Base-by-base conservation (phyloP, 345 rosid species). In the Pistacia atlantica region DNA sequence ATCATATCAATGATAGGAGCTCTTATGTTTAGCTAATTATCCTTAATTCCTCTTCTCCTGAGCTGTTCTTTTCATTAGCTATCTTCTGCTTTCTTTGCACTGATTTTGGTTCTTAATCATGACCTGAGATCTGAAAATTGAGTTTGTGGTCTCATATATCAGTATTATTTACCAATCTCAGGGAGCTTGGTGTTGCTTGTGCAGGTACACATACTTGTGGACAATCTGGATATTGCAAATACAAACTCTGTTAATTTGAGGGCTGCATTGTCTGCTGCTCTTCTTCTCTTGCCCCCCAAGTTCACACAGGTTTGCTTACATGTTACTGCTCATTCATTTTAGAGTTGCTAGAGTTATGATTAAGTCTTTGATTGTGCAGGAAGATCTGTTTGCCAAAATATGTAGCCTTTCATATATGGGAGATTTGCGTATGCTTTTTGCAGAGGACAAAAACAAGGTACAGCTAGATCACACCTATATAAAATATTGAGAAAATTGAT, bases 381-480 rank as follows among this genome's bases (percentile, higher is more conserved):
- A 90, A 85, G 97, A 90, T 80, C 83, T 95, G 12, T n/a, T n/a
- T 81, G 87, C 89, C 78, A 93, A 89, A 87, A 83, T 93, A 81
- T 95, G 98, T 83, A 88, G 97, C 80, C 95, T 93, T 63, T 95
- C 99, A 66, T 95, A 95, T 70, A 88, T 83, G 87, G 98, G 98
- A 17, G 98, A 95, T 79, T 74, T 95, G 83, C 93, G 98, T 11
- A 95, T 91, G 97, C 84, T 91, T 84, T 93, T 95, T 77, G 97
- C 97, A 25, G 98, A 95, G 84, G 98, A 95, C 71, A 84, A 82
- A 75, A 87, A 89, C 70, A 95, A 92, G 97, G 98, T 94, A 58
- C 79, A 56, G 75, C 65, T 67, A 80, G 35, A 33, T 25, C 25
- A 17, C 72, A 52, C 22, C 37, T 37, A 25, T 6, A 9, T 33